These are phyloP conservation scores for Phoma sp. DNA, from an alignment of 2,329 filamentous ascomycete species.

Conservation along the genomic window DNA sequence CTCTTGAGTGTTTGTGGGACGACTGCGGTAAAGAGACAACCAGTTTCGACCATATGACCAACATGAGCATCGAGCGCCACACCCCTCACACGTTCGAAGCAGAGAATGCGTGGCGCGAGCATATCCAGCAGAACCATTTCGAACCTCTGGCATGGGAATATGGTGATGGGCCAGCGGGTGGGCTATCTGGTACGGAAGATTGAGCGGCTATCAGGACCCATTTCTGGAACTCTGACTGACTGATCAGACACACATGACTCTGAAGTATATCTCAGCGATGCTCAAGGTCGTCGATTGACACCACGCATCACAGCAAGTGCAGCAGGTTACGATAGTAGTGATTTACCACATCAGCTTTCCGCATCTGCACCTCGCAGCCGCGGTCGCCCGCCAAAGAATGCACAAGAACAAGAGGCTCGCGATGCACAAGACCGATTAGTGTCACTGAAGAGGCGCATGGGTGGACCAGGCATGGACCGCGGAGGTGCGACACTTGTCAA, in stretches of 20 bases:
- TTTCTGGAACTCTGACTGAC: constrained; percentile 29
- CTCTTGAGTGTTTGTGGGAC: constrained; percentile 57
- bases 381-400: constrained; percentile 35
- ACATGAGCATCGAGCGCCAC: constrained; percentile 29
- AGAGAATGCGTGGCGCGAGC: constrained; percentile 56
- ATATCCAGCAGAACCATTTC: constrained; percentile 63
- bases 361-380: constrained; percentile 44
- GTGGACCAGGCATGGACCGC: constrained; percentile 60
- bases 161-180: constrained; percentile 66
- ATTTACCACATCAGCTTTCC: constrained; percentile 1
- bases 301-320: constrained; percentile 48
- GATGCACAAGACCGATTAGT: constrained; percentile 56
- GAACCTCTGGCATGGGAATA: constrained; percentile 61
- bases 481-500: constrained; percentile 63
- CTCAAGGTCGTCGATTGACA: constrained; percentile 56
- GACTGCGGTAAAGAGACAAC: constrained; percentile 47
- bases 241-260: constrained; percentile 50
- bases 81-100: constrained; percentile 46
- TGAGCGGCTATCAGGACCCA: constrained; percentile 6
- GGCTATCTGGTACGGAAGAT: constrained; percentile 62
- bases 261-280: constrained; percentile 58
- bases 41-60: constrained; percentile 32
- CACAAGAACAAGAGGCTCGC: constrained; percentile 55
- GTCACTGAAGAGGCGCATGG: constrained; percentile 59
- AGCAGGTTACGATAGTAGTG: constrained; percentile 18